These are phyloP conservation scores for Tetrastigma voinierianum DNA, from an alignment of 164 flowering plant species.

Conservation along the genomic window DNA sequence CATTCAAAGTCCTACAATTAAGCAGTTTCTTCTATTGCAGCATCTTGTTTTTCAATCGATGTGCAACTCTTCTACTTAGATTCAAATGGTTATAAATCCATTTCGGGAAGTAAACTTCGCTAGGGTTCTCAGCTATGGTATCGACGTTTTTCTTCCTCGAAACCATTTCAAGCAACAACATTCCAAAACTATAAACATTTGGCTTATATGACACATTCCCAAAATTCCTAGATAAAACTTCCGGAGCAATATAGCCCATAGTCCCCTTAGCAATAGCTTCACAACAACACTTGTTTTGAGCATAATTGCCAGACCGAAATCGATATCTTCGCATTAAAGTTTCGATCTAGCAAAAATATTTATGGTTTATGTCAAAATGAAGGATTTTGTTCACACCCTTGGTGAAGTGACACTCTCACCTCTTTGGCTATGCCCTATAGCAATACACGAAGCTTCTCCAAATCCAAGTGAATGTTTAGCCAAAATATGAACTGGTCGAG, in stretches of 20 bases:
- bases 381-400: slow-evolving; percentile 33
- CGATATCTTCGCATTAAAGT: slow-evolving; percentile 25
- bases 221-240: slow-evolving; percentile 23
- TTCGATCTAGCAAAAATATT: not conserved
- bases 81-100: slow-evolving; percentile 30
- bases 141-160: not conserved
- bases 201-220: slow-evolving; percentile 19
- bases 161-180: slow-evolving; percentile 21
- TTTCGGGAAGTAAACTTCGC: slow-evolving; percentile 27
- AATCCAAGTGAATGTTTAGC: slow-evolving; percentile 8
- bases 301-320: slow-evolving; percentile 30
- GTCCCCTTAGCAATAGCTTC: slow-evolving; percentile 24
- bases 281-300: slow-evolving; percentile 15
- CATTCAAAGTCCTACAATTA: slow-evolving; percentile 30
- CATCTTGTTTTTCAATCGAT: slow-evolving; percentile 17
- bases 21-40: slow-evolving; percentile 20
- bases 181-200: slow-evolving; percentile 31
- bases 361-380: slow-evolving; percentile 10
- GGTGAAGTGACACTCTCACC: slow-evolving; percentile 30
- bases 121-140: not conserved
- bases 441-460: slow-evolving; percentile 24
- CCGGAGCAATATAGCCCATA: slow-evolving; percentile 26
- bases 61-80: too few species aligned
- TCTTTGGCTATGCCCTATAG: slow-evolving; percentile 27
- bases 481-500: slow-evolving; percentile 20